phyloP scores from a whole-genome alignment of 2,329 filamentous ascomycete genomes.

The Zelopaecilomyces penicillatus region DNA sequence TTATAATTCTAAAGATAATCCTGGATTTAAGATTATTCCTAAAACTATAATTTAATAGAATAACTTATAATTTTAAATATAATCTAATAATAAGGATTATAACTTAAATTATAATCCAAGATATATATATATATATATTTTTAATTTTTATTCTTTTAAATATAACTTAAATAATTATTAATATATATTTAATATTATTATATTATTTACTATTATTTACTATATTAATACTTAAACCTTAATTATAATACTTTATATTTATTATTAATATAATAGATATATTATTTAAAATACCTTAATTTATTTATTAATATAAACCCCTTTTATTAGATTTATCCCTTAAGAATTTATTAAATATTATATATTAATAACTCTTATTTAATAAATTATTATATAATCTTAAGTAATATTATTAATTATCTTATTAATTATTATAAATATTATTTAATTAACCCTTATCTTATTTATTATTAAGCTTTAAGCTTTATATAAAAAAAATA shows the following conservation, averaged over 20 bases:
- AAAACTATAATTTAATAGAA: no score
- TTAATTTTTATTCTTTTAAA: not conserved
- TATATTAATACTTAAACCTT: no score
- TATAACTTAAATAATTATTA: not conserved
- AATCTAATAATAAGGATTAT: no score
- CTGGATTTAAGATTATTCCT: no score
- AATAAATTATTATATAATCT: not conserved
- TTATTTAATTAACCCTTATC: not conserved
- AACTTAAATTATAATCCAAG: no score
- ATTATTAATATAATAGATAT: not conserved
- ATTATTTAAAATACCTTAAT: not conserved
- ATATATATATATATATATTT: not conserved
- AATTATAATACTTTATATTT: no score
- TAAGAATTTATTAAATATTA: not conserved
- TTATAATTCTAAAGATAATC: no score
- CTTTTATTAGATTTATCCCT: not conserved
- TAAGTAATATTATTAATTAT: not conserved
- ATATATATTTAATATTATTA: not conserved
- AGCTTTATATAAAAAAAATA: not conserved
- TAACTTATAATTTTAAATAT: no score
- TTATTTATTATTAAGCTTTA: not conserved
- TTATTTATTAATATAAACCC: not conserved
- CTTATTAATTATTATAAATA: not conserved
- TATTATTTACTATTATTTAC: no score
- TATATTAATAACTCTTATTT: not conserved